Base-by-base conservation (phyloP, 2,329 filamentous ascomycete genomes). In the Mycocentrospora acerina region DNA sequence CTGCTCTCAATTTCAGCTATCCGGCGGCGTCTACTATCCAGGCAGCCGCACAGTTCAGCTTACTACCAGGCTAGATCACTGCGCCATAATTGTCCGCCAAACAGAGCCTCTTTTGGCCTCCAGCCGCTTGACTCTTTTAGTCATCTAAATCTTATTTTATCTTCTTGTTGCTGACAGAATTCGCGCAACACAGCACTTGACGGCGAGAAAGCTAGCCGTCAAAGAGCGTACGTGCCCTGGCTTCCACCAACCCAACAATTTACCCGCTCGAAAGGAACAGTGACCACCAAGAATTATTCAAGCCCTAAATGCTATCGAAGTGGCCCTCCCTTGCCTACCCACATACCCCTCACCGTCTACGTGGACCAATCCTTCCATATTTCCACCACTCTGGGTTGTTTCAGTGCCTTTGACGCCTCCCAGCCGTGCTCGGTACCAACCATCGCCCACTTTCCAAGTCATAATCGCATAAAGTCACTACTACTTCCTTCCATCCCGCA, bases 111-210 rank as follows among this genome's bases (percentile, higher is more conserved):
- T 62, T 48, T 42, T 37, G 32, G 32, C 26, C 42, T 48, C 32
- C 53, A 48, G 49, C 51, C 53, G 42, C 41, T 44, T 37, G 40
- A 48, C 46, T 40, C 15, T 37, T 52, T 43, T 44, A 51, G 35
- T 41, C 48, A 31, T 42, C 31, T 42, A 44, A 42, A 41, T 40
- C 44, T 45, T 40, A 51, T 49, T 50, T 55, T 51, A 40, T 38
- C 24, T 42, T 44, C 41, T 46, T 34, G 46, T 44, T 40, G 29
- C 56, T 54, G 53, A 53, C 60, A 60, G 55, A 51, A 51, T 55
- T 54, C 60, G 60, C 58, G 48, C 59, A 39, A 64, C 61, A 51
- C 62, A 22, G 58, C 58, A 55, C 51, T 48, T 49, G 60, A 62
- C 61, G 53, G 55, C 44, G 48, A 56, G 45, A 55, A 48, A 50